Percentiles rank a stretch among this genome's conserved stretches.
These are phyloP conservation scores for Sextonia rubra DNA, from an alignment of 164 flowering plant genomes.

Conservation along the genomic window DNA sequence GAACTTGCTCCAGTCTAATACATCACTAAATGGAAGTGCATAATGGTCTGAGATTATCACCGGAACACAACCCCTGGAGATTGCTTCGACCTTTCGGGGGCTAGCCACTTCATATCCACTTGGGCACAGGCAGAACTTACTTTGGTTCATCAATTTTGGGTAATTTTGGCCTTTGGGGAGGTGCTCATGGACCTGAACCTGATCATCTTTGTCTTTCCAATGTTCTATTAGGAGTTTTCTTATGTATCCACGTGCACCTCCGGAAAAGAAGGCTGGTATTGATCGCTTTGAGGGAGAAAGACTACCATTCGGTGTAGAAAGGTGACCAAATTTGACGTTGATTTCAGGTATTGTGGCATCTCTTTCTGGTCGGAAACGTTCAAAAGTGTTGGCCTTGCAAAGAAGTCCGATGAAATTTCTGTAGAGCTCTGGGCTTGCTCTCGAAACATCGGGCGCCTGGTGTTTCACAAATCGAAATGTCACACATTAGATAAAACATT, in stretches of 20 bases:
- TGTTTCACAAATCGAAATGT: background rate
- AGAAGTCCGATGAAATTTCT: conserved; percentile 31
- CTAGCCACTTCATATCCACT: conserved; percentile 19
- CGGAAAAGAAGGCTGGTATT: conserved; percentile 2
- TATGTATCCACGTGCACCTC: conserved; percentile 4
- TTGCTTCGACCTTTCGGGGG: conserved; percentile 16
- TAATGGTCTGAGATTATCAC: conserved; percentile 7
- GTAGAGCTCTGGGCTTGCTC: conserved; percentile 29
- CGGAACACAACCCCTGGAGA: conserved; percentile 14
- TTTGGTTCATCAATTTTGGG: conserved; percentile 3
- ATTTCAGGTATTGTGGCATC: conserved; percentile 26
- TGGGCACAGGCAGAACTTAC: conserved; percentile 15
- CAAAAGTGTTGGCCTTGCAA: conserved; percentile 27
- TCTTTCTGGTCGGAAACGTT: conserved; percentile 19
- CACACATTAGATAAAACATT: background rate
- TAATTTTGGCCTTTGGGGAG: conserved; percentile 6
- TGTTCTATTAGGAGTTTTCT: background rate
- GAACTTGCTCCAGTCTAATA: conserved; percentile 14
- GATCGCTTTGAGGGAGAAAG: background rate
- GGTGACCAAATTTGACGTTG: conserved; percentile 7
- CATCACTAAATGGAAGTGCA: conserved; percentile 15
- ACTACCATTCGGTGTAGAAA: background rate
- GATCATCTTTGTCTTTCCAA: conserved; percentile 4
- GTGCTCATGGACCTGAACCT: conserved; percentile 3
- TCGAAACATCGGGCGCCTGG: conserved; percentile 22